phyloP scores from a whole-genome alignment of 495 filamentous ascomycete species.

The Hypoxylon lienhwacheense region DNA sequence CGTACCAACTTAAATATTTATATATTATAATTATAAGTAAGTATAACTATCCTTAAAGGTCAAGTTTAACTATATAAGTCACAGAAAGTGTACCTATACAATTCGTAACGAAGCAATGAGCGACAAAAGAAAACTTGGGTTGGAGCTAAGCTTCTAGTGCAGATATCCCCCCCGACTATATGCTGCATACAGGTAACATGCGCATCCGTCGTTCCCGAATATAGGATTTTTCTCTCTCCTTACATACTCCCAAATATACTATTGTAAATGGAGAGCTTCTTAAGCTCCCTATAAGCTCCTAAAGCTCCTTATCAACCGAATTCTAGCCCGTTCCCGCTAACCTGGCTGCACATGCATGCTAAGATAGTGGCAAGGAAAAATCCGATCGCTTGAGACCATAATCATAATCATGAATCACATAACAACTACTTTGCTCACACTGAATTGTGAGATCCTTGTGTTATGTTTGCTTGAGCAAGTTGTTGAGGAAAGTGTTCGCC shows the following conservation, averaged over 20 bases:
- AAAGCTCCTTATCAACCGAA: conserved; percentile 7
- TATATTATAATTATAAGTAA: too few species aligned
- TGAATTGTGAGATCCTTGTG: background rate
- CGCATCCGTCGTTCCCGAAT: conserved; percentile 32
- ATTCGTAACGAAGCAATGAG: conserved; percentile 6
- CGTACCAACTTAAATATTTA: too few species aligned
- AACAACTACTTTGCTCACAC: background rate
- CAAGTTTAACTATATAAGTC: too few species aligned
- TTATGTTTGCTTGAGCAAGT: too few species aligned
- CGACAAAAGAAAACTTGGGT: conserved; percentile 2
- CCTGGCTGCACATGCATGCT: conserved; percentile 10
- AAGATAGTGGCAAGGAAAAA: conserved; percentile 10
- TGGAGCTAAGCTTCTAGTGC: conserved; percentile 27
- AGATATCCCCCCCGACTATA: conserved; percentile 7
- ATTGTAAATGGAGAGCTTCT: too few species aligned
- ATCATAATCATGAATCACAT: conserved; percentile 3
- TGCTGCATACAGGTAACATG: conserved; percentile 19
- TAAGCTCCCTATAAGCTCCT: too few species aligned
- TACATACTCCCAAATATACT: too few species aligned
- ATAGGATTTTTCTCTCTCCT: conserved; percentile 1
- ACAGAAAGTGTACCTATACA: conserved; percentile 25
- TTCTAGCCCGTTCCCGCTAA: background rate
- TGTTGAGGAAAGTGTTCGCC: too few species aligned
- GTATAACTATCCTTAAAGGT: too few species aligned
- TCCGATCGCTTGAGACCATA: conserved; percentile 13